These are phyloP conservation scores for Nothopassalora personata DNA, from an alignment of 2,329 filamentous ascomycete species.

Conservation along the genomic window DNA sequence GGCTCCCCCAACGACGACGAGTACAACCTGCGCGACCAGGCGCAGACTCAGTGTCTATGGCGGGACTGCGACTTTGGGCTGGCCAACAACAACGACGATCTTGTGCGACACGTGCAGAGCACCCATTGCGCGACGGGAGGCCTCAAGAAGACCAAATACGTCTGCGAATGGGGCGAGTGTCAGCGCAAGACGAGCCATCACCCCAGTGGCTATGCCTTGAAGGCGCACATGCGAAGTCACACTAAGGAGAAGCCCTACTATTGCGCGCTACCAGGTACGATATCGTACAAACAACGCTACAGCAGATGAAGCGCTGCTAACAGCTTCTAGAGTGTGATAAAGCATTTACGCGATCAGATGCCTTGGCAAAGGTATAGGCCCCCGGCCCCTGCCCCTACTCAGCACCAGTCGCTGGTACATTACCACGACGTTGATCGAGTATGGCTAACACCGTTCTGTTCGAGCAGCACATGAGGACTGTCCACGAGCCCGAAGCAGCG, in stretches of 20 bases:
- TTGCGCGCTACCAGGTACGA: constrained; percentile 81
- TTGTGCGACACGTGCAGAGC: constrained; percentile 61
- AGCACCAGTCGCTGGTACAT: too few species aligned
- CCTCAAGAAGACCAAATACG: constrained; percentile 88
- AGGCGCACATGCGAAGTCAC: constrained; percentile 96
- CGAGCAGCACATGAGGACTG: constrained; percentile 78
- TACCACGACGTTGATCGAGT: too few species aligned
- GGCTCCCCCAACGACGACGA: constrained; percentile 46
- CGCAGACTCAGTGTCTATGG: constrained; percentile 46
- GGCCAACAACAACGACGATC: constrained; percentile 47
- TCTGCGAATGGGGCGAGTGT: constrained; percentile 96
- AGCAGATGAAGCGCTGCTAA: constrained; percentile 9
- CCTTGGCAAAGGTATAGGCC: constrained; percentile 63
- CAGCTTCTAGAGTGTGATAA: constrained; percentile 78
- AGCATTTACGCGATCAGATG: constrained; percentile 92
- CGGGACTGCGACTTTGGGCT: constrained; percentile 47
- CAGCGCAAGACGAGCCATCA: constrained; percentile 82
- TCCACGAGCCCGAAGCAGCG: constrained; percentile 92
- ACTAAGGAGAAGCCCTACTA: constrained; percentile 98
- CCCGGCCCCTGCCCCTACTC: too few species aligned
- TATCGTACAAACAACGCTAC: not conserved
- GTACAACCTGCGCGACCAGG: constrained; percentile 39
- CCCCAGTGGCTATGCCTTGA: constrained; percentile 89
- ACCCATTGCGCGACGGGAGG: constrained; percentile 70
- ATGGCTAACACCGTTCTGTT: too few species aligned